Base-by-base conservation (phyloP, 495 filamentous ascomycete genomes). In the Penicillium parvum region DNA sequence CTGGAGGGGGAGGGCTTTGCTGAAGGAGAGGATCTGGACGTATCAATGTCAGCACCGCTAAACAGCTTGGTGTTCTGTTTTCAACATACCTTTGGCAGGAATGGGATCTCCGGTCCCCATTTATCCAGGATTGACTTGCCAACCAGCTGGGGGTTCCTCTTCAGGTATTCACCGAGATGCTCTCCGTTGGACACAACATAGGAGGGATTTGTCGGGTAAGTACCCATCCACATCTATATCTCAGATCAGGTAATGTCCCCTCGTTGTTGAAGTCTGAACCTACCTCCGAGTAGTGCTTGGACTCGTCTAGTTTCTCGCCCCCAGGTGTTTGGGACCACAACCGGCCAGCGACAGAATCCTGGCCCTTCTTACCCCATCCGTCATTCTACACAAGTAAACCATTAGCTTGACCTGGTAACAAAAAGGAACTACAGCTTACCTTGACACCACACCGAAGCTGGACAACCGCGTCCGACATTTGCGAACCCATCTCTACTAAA, bases 1-100 rank as follows among this genome's bases (percentile, higher is more conserved):
- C 57, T 92, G 87, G n/a, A 92, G 73, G 1, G 84, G 85, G 0
- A 92, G 76, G 0, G 87, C 85, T 63, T 90, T 88, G 43, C 72
- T 69, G 47, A 90, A 86, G 6, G 84, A 90, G 2, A 90, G 69
- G 32, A 91, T 82, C 73, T 82, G 45, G 32, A 37, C 4, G 7
- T 15, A 9, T 35, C 16, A 35, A n/a, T 35, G 1, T n/a, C 8
- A 3, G 1, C 32, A 9, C 32, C 11, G 12, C 17, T 4, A 9
- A 5, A 6, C 18, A 4, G 2, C 15, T 6, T 8, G 32, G 12
- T 35, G 11, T 11, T 15, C 4, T 33, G 22, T 0, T 15, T 5
- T 12, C 18, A 18, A n/a, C 28, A 15, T 59, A 79, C 79, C 64
- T 90, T 91, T 5, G 86, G 83, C 0, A 92, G 66, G 50, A 81